These are phyloP conservation scores for Corynascus novoguineensis DNA, from an alignment of 495 filamentous ascomycete species.

Conservation along the genomic window DNA sequence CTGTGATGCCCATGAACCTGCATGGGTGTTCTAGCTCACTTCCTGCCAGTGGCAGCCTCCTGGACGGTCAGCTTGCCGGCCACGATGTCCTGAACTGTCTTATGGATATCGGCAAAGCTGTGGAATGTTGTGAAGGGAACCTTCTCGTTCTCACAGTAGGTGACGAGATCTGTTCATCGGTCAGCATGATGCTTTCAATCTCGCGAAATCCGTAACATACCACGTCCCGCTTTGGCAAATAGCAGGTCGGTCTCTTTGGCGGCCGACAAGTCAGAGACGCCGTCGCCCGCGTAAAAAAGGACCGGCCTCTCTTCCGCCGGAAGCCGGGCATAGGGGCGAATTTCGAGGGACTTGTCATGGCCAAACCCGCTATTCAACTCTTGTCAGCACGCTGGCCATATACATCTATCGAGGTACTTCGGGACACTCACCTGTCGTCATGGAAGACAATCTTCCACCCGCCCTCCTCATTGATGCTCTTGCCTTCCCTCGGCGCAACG, in stretches of 20 bases:
- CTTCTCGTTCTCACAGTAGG: constrained; percentile 69
- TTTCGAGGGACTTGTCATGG: constrained; percentile 87
- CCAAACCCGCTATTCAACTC: constrained; percentile 60
- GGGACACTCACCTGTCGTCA: constrained; percentile 63
- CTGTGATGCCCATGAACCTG: neutral
- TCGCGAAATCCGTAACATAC: constrained; percentile 41
- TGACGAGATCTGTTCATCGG: constrained; percentile 60
- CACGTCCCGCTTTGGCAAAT: constrained; percentile 85
- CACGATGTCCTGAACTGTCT: constrained; percentile 67
- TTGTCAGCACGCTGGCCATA: constrained; percentile 8
- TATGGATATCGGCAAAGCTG: constrained; percentile 69
- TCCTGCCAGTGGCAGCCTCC: constrained; percentile 37
- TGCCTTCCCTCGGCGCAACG: constrained; percentile 56
- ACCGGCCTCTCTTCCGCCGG: constrained; percentile 61
- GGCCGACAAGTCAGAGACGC: constrained; percentile 82
- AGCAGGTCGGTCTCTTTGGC: constrained; percentile 82
- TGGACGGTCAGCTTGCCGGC: constrained; percentile 49
- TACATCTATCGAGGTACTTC: neutral
- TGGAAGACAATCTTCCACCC: constrained; percentile 87
- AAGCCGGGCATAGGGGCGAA: constrained; percentile 73
- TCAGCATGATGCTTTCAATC: neutral
- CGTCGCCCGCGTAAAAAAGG: constrained; percentile 86
- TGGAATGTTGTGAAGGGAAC: constrained; percentile 79
- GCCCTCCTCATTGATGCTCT: constrained; percentile 64
- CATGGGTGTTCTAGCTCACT: constrained; percentile 8